Base-by-base conservation (phyloP, 371 early-diverging fungal species). In the Lichtheimia corymbifera region DNA sequence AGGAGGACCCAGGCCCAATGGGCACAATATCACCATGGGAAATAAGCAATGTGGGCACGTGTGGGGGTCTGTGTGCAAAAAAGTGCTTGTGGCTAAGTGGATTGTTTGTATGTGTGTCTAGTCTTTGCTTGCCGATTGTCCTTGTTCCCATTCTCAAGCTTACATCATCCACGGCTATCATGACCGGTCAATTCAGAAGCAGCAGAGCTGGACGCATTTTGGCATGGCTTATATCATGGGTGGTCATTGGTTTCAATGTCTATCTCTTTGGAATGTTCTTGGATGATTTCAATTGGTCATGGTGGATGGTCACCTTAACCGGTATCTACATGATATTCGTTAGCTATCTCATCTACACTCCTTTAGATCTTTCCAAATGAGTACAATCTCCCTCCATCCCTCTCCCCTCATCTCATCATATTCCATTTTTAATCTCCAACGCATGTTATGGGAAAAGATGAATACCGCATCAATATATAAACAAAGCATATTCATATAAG, bases 81-180 rank as follows among this genome's bases (percentile, higher is more conserved):
- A 43, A 14, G 47, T 18, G 45, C 5, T 45, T 5, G 45, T n/a
- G 41, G 42, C 35, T 35, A 35, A 35, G 41, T n/a, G 20, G 12
- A 27, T 59, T 30, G 5, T 40, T 51, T 18, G 22, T 49, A 2
- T 30, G 41, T 30, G 5, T 27, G 30, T 30, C n/a, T 49, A 80
- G 88, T 51, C 67, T 91, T 7, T 88, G 88, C 65, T 73, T 91
- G 55, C 90, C 91, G 15, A 85, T 87, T 22, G 87, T 90, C 1
- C 59, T 91, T 9, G 79, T 90, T 54, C 91, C 91, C 44, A 76
- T 91, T 35, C 73, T 90, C 51, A 85, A 84, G 62, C 65, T 91
- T 24, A 84, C 83, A 44, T 66, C 73, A 11, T 72, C 79, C 1
- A 40, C 67, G 4, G 54, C 62, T 20, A 66, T 85, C 18, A 70